Base-by-base conservation (phyloP, 179 eudicot species). In the Silene noctiflora region DNA sequence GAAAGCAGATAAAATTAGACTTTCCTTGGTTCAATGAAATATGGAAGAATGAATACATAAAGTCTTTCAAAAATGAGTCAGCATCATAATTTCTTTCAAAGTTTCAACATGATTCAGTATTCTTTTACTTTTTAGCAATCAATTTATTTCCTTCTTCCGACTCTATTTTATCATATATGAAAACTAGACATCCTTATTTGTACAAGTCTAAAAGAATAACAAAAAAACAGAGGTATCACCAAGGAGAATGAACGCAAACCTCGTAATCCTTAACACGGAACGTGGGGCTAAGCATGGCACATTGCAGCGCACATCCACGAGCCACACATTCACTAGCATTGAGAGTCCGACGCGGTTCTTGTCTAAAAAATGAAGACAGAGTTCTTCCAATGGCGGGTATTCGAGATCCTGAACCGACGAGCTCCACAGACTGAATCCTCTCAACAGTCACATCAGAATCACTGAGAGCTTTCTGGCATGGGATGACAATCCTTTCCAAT, bases 321-420 rank as follows among this genome's bases (percentile, higher is more conserved):
- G 99, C 94, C 68, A 96, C 97, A 56, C 99, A 96, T 81, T 96
- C 99, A 72, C 98, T 96, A 29, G 98, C 97, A 87, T 93, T 93
- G 61, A 91, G 19, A 19, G 88, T 86, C 60, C 99, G 85, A 7
- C 98, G 82, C 1, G 97, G 92, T 75, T 96, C 97, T 82, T 69
- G 86, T 39, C 79, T 59, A 75, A 93, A 96, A 59, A 90, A 21
- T 35, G 89, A 78, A 62, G 83, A 61, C 80, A 96, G 73, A 62
- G 75, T 80, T 75, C 79, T 91, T 61, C 81, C 48, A 58, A 96
- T 82, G 68, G 99, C 95, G 59, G 99, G 99, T 84, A 96, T 87
- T 27, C 97, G 85, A 71, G 99, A 96, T 64, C 98, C 99, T 48
- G 97, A 96, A 39, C 99, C 98, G 76, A 96, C 89, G 61, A 96